Conservation (phyloP, 768 basidiomycete species). For the Hericium alpestre region DNA sequence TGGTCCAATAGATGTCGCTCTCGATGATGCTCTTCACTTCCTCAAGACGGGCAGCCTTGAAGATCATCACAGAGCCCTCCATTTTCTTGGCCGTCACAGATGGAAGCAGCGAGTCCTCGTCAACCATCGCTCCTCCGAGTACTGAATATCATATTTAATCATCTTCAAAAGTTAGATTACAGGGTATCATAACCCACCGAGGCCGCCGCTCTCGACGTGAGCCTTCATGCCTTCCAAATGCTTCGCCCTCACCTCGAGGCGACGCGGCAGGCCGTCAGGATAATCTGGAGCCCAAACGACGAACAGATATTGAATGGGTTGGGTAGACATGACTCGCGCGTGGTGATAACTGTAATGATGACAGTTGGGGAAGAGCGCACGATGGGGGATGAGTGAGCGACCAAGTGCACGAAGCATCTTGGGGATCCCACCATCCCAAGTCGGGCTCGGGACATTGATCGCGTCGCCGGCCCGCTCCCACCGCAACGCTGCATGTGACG, state of each 20-base stretch:
- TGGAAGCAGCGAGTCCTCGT: constrained; percentile 43
- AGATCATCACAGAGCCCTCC: constrained; percentile 49
- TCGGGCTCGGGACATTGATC: neutral
- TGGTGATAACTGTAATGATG: neutral
- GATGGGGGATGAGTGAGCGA: neutral
- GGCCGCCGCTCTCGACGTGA: neutral
- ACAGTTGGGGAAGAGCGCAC: neutral
- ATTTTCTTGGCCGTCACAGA: constrained; percentile 40
- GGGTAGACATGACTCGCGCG: neutral
- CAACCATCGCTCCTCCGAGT: constrained; percentile 36
- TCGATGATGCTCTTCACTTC: constrained; percentile 29
- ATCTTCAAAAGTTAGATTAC: neutral
- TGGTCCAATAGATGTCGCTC: constrained; percentile 32
- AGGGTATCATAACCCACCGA: neutral
- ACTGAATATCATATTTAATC: neutral
- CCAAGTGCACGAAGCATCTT: neutral
- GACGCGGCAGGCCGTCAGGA: neutral
- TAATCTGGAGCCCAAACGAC: constrained; percentile 6
- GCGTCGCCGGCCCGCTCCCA: neutral
- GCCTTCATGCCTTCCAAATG: neutral
- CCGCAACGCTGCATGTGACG: neutral
- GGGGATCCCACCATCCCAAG: neutral
- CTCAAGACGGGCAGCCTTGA: constrained; percentile 43
- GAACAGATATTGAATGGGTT: neutral
- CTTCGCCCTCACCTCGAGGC: neutral